Base-by-base conservation (phyloP, 371 early-diverging fungal species). In the Circinella minor region DNA sequence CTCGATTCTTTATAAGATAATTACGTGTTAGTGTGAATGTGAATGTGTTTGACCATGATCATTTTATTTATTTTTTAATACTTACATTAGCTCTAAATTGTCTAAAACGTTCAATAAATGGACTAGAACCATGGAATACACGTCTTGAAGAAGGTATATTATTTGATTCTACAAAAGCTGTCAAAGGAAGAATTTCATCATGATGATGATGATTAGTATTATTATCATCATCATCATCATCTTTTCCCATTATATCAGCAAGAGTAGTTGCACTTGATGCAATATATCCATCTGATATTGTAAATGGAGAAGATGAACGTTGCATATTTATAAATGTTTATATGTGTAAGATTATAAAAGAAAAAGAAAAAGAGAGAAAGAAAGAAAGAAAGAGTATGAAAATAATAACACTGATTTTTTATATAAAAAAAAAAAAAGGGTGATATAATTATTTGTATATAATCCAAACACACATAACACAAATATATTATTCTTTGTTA, bases 1-100 rank as follows among this genome's bases (percentile, higher is more conserved):
- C 91, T 67, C 92, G 84, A 27, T 70, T 61, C 70, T 70, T 34
- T 27, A 27, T 2, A 27, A 57, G n/a, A 57, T 27, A 57, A 60
- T 34, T 47, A 13, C 39, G 43, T 57, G 36, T 13, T 46, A 62
- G 51, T 14, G 8, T n/a, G n/a, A n/a, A n/a, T n/a, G n/a, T n/a
- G 6, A 51, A 14, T 5, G 1, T 5, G 14, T 5, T 51, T 43
- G n/a, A 51, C 51, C 6, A 51, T n/a, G 14, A 51, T 15, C 11
- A 43, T 9, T 4, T 4, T n/a, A 17, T 13, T 5, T 13, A 4
- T 5, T 13, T 13, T 5, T 15, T 13, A 15, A 49, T 51, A n/a
- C 51, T n/a, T 63, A 63, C 69, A 36, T 69, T 69, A 20, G 43
- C 11, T 55, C 69, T 36, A 62, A 69, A 69, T 5, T n/a, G 36